Percentiles rank a stretch among this genome's conserved stretches.
These are phyloP conservation scores for Ehretia macrophylla DNA, from an alignment of 257 asterid genomes.

Conservation along the genomic window DNA sequence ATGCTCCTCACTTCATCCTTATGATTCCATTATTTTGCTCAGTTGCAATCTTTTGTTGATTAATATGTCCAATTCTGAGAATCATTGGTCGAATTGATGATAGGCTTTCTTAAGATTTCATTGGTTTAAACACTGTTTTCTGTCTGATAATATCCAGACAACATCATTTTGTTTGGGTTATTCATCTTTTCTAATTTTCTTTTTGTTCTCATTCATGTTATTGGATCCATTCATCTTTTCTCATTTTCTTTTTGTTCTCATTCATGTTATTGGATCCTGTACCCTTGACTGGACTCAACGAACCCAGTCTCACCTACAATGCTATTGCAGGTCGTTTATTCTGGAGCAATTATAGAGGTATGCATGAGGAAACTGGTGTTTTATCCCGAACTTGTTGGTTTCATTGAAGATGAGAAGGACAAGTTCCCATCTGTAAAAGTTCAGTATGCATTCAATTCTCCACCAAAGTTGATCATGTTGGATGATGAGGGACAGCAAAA, in stretches of 20 bases:
- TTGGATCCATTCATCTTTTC: background rate
- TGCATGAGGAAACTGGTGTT: conserved; percentile 98
- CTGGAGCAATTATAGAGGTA: conserved; percentile 81
- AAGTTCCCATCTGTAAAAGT: conserved; percentile 66
- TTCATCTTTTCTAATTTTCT: no score
- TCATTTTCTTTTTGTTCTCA: background rate
- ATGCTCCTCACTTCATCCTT: no score
- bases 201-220: no score
- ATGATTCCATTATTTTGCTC: no score
- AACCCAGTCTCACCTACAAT: background rate
- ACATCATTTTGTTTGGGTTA: no score
- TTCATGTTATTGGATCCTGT: background rate
- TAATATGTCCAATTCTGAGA: background rate
- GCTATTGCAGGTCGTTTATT: conserved; percentile 52
- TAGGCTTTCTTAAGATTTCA: background rate
- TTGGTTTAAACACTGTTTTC: background rate
- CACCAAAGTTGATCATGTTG: conserved; percentile 88
- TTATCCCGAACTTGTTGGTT: conserved; percentile 84
- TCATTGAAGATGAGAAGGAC: conserved; percentile 91
- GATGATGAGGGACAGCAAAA: conserved; percentile 61
- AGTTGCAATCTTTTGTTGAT: no score
- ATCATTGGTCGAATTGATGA: background rate
- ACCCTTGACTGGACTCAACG: background rate
- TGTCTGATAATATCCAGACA: background rate
- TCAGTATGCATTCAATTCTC: conserved; percentile 80